Conservation (phyloP, 1,284 basidiomycete genomes). For the Malassezia equina region DNA sequence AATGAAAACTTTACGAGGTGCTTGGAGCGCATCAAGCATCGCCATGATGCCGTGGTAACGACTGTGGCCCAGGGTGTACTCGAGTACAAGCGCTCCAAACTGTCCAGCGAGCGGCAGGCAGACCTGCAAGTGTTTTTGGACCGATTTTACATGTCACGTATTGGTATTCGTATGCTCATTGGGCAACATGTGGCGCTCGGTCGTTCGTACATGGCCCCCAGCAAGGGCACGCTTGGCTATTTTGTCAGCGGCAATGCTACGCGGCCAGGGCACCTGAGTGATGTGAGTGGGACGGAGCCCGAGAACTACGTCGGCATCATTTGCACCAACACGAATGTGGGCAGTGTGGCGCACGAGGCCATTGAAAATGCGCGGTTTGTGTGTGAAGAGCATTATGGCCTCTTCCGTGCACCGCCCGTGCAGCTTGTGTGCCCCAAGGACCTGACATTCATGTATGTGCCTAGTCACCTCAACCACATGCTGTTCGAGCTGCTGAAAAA, state of each 20-base stretch:
- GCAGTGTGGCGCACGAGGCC: slow-evolving; percentile 62
- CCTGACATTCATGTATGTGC: slow-evolving; percentile 87
- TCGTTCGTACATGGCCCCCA: slow-evolving; percentile 12
- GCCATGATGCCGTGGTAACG: slow-evolving; percentile 95
- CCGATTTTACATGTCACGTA: slow-evolving; percentile 91
- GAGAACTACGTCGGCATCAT: slow-evolving; percentile 92
- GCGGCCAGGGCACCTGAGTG: slow-evolving; percentile 12
- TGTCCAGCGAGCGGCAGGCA: slow-evolving; percentile 56
- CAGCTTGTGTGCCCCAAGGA: slow-evolving; percentile 86
- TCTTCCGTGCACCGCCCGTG: slow-evolving; percentile 92
- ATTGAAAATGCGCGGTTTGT: slow-evolving; percentile 98
- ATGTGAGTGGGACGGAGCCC: slow-evolving; percentile 25
- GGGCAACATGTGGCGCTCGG: slow-evolving; percentile 47
- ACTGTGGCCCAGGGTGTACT: slow-evolving; percentile 72
- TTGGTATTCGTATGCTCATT: slow-evolving; percentile 54
- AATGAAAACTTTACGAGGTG: slow-evolving; percentile 81
- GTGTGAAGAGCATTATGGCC: slow-evolving; percentile 78
- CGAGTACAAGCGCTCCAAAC: slow-evolving; percentile 55
- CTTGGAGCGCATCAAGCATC: slow-evolving; percentile 78
- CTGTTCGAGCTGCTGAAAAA: slow-evolving; percentile 98
- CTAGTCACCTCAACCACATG: slow-evolving; percentile 79
- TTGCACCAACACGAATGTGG: slow-evolving; percentile 66
- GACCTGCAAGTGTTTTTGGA: slow-evolving; percentile 94
- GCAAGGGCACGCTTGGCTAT: not conserved
- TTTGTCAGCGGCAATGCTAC: slow-evolving; percentile 18